These are phyloP conservation scores for Skeletonema grethae DNA, from an alignment of 108 stramenopile genomes.

Conservation along the genomic window DNA sequence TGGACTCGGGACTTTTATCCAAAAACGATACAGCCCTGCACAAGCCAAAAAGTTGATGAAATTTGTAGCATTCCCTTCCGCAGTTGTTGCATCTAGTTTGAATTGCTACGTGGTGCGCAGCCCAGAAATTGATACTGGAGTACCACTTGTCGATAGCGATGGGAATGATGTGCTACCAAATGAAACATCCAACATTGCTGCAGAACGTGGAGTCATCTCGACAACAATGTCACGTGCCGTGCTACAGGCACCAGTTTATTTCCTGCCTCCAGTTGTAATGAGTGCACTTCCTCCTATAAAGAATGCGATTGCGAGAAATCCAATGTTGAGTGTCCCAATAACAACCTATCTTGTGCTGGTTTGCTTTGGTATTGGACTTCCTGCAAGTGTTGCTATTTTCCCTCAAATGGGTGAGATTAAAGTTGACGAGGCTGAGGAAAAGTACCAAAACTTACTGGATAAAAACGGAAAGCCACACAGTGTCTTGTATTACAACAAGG, in stretches of 20 bases:
- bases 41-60: constrained; percentile 70
- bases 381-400: constrained; percentile 83
- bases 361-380: constrained; percentile 84
- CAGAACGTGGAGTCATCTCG: constrained; percentile 72
- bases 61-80: constrained; percentile 85
- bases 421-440: constrained; percentile 68
- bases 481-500: constrained; percentile 79
- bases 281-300: constrained; percentile 42
- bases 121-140: constrained; percentile 82
- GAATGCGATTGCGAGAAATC: constrained; percentile 40
- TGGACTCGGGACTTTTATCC: constrained; percentile 74
- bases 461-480: constrained; percentile 51
- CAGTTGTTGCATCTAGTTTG: constrained; percentile 76
- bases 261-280: constrained; percentile 77
- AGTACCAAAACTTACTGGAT: constrained; percentile 42
- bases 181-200: constrained; percentile 64
- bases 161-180: constrained; percentile 52
- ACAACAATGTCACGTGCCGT: constrained; percentile 79
- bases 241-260: constrained; percentile 85
- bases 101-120: constrained; percentile 90
- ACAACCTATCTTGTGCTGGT: constrained; percentile 79
- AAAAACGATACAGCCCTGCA: constrained; percentile 54
- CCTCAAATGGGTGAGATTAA: constrained; percentile 78
- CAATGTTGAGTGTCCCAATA: constrained; percentile 68
- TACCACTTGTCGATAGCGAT: constrained; percentile 62